Percentiles rank a stretch among this genome's conserved stretches.
Evolutionary conservation across 257 asterid genomes (phyloP).

Genomic region (Agastache rugosa): DNA sequence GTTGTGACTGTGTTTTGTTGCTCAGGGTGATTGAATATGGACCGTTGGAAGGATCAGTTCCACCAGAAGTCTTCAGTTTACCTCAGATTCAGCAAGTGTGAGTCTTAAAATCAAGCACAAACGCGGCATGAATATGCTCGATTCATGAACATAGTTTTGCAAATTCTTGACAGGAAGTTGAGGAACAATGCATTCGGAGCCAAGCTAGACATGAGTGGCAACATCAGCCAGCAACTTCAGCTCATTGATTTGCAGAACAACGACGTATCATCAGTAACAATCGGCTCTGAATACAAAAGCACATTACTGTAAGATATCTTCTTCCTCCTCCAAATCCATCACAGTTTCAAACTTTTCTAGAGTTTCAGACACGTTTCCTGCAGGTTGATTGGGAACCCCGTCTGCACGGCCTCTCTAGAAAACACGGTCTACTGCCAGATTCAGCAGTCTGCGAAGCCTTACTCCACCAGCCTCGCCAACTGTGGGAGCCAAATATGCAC

Average conservation of each 20-base stretch:
- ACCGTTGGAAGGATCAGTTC: conserved; percentile 74
- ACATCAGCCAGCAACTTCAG: conserved; percentile 65
- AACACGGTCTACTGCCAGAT: conserved; percentile 84
- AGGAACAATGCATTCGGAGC: conserved; percentile 76
- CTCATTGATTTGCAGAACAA: conserved; percentile 84
- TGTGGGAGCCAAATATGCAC: conserved; percentile 80
- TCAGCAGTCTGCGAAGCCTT: conserved; percentile 70
- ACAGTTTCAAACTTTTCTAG: not conserved
- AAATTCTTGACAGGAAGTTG: conserved; percentile 66
- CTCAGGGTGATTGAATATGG: conserved; percentile 87
- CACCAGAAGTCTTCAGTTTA: conserved; percentile 66
- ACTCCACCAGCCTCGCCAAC: conserved; percentile 87
- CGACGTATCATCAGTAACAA: conserved; percentile 71
- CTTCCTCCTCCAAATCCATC: not conserved
- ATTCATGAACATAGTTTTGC: not conserved
- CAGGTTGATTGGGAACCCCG: conserved; percentile 95
- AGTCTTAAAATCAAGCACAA: conserved; percentile 40
- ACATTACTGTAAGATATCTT: conserved; percentile 64
- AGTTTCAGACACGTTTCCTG: conserved; percentile 10
- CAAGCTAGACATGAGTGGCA: conserved; percentile 76
- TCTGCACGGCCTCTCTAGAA: conserved; percentile 66
- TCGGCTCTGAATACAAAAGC: conserved; percentile 83
- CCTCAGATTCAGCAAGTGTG: conserved; percentile 95
- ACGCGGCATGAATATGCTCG: not conserved
- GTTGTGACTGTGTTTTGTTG: conserved; percentile 31